Base-by-base conservation (phyloP, 805 yeast species). In the Yamadazyma phyllophila region DNA sequence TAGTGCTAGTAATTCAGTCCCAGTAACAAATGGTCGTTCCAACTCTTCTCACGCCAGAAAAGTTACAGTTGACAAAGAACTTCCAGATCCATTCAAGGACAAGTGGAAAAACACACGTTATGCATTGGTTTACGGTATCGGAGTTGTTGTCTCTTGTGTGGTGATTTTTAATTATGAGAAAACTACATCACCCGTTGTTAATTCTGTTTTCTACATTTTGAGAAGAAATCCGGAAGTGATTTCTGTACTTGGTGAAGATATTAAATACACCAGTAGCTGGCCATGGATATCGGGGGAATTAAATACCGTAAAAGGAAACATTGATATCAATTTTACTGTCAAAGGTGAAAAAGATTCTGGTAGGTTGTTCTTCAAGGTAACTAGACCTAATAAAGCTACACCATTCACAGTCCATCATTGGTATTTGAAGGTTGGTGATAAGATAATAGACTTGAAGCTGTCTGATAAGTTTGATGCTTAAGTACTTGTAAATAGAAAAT, bases 141-240 rank as follows among this genome's bases (percentile, higher is more conserved):
- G 75, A 1, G 65, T 71, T 8, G 54, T 63, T 1, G 53, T 64
- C n/a, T 61, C 72, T 17, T 70, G 73, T 52, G 60, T 56, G 6
- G 76, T 87, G 26, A 87, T 92, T 57, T 84, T 92, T 77, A 91
- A 94, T 71, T 91, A 92, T 66, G 99, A 94, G 63, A 91, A 90
- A 62, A 82, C 90, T 14, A 82, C 86, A 37, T 88, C 96, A 11
- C 97, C 98, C 1, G 78, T 92, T 48, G 85, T 92, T 56, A 79
- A 85, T 34, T 91, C 96, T 6, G 85, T 96, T 3, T 70, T 94
- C 62, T 90, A 88, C 64, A 85, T 88, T 51, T 67, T 92, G 55
- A 80, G 99, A 60, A 76, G 97, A 59, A 84, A 92, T 1, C 73
- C 76, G 8, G 50, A 67, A 36, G 90, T 90, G 9, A 73, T 80